These are phyloP conservation scores for Pseudoscleropodium purum DNA, from an alignment of 225 moss, liverwort and hornwort species.

Conservation along the genomic window DNA sequence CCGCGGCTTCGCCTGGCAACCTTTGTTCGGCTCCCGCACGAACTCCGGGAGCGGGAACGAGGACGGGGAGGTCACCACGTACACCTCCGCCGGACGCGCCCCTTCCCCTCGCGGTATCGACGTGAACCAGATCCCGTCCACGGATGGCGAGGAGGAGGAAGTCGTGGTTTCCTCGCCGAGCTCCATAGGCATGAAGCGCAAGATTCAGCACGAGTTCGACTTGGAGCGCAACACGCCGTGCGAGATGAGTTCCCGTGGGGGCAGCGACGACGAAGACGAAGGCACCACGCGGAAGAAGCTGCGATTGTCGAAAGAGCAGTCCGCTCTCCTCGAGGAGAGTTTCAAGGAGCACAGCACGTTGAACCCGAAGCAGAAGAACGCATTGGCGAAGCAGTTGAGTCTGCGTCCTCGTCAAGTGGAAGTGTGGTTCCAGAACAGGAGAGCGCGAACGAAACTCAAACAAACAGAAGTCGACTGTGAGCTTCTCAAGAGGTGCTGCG, in stretches of 20 bases:
- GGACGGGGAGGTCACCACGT: constrained; percentile 77
- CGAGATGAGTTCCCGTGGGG: constrained; percentile 71
- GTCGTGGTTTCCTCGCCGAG: constrained; percentile 66
- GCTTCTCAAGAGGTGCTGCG: constrained; percentile 85
- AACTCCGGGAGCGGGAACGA: constrained; percentile 88
- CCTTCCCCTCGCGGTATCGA: constrained; percentile 73
- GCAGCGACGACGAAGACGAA: constrained; percentile 93
- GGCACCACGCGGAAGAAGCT: constrained; percentile 90
- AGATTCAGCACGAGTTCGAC: constrained; percentile 77
- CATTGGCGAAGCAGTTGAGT: constrained; percentile 82
- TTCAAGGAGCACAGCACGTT: constrained; percentile 96
- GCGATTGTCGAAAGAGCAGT: constrained; percentile 89
- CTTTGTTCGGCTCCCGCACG: constrained; percentile 67
- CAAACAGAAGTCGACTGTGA: constrained; percentile 98
- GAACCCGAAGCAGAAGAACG: constrained; percentile 97
- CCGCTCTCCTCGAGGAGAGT: constrained; percentile 83
- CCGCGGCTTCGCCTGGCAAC: constrained; percentile 67
- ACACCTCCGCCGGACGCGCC: constrained; percentile 63
- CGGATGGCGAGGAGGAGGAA: constrained; percentile 66
- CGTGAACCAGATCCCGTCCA: constrained; percentile 90
- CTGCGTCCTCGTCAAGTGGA: constrained; percentile 89
- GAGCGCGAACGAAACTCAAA: constrained; percentile 91
- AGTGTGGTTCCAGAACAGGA: constrained; percentile 98
- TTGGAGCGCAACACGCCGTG: constrained; percentile 65
- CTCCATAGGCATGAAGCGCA: constrained; percentile 77